Evolutionary conservation across 1,139 yeast genomes (phyloP).

Genomic region (Yamadazyma spencermartinsiae): DNA sequence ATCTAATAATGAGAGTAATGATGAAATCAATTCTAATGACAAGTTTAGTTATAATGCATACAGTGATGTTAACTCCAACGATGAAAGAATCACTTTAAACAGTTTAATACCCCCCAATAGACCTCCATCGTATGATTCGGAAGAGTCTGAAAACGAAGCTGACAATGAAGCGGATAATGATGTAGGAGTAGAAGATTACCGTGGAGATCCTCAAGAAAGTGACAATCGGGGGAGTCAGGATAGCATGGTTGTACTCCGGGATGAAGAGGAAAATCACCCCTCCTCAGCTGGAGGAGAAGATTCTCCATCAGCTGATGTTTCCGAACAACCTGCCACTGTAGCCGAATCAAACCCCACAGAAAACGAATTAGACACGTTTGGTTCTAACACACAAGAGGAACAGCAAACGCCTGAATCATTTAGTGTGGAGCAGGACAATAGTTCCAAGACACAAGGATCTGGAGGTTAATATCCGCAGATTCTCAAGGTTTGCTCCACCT

Average conservation of each 20-base stretch:
- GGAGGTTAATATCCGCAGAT: too few species aligned
- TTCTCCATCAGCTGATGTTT: too few species aligned
- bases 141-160: conserved; percentile 13
- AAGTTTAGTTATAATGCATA: conserved; percentile 46
- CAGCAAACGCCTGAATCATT: too few species aligned
- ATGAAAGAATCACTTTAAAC: conserved; percentile 43
- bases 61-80: conserved; percentile 32
- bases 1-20: conserved; percentile 16
- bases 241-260: background rate
- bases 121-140: conserved; percentile 38
- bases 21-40: conserved; percentile 23
- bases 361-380: too few species aligned
- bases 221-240: conserved; percentile 6
- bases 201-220: conserved; percentile 6
- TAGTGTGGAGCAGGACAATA: too few species aligned
- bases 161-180: conserved; percentile 13
- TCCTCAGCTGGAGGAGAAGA: too few species aligned
- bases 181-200: conserved; percentile 12
- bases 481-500: too few species aligned
- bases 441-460: too few species aligned
- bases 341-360: too few species aligned
- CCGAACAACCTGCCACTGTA: too few species aligned
- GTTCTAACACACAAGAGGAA: too few species aligned
- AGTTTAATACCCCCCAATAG: conserved; percentile 29
- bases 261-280: background rate